Evolutionary conservation across 2,329 filamentous ascomycete species (phyloP).

Genomic region (Diatrype stigma): DNA sequence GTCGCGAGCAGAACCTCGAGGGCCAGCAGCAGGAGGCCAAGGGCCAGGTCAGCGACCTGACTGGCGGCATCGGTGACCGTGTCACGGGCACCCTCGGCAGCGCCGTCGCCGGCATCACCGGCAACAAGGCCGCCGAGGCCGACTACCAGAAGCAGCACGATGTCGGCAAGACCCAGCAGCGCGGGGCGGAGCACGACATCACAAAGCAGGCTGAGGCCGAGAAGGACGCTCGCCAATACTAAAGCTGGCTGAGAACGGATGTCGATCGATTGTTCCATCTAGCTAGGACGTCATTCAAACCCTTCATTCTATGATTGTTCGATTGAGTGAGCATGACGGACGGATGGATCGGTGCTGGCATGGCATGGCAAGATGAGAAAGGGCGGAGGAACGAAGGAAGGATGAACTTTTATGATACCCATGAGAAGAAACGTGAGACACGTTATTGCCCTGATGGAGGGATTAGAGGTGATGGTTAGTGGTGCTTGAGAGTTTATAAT

Average conservation of each 20-base stretch:
- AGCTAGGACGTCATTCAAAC: too few species aligned
- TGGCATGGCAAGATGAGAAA: too few species aligned
- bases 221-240: constrained; percentile 16
- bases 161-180: constrained; percentile 76
- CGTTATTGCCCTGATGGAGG: not conserved
- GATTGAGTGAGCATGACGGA: too few species aligned
- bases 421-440: constrained; percentile 4
- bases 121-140: constrained; percentile 61
- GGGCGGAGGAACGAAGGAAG: not conserved
- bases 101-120: constrained; percentile 67
- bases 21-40: constrained; percentile 79
- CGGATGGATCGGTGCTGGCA: too few species aligned
- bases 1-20: constrained; percentile 72
- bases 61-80: constrained; percentile 63
- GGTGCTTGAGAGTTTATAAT: constrained; percentile 5
- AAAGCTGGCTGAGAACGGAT: too few species aligned
- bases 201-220: constrained; percentile 62
- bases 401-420: constrained; percentile 18
- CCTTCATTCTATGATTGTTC: too few species aligned
- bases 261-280: too few species aligned
- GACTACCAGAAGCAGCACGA: constrained; percentile 70
- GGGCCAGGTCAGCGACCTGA: constrained; percentile 74
- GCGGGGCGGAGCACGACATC: constrained; percentile 77
- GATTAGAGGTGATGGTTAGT: not conserved
- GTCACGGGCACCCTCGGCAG: constrained; percentile 67